These are phyloP conservation scores for Plasmodium inui DNA, from an alignment of 169 alveolate species.

Conservation along the genomic window DNA sequence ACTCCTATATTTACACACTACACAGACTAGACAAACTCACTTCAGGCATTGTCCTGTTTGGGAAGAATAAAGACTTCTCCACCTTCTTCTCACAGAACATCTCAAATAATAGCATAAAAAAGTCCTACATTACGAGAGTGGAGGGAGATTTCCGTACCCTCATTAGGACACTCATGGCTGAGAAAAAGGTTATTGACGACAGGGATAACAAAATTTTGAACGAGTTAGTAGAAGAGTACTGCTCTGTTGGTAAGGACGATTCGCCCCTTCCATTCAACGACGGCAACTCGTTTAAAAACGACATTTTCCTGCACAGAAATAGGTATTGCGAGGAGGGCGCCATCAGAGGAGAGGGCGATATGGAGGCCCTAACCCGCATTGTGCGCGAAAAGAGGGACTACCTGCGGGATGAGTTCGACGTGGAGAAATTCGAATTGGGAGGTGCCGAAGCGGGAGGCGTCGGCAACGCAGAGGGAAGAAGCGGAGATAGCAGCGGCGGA, in stretches of 20 bases:
- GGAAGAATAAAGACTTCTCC: slow-evolving; percentile 80
- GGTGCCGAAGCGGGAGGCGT: background rate
- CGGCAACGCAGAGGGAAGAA: background rate
- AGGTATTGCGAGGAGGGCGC: background rate
- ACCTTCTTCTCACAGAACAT: slow-evolving; percentile 77
- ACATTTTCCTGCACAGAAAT: slow-evolving; percentile 31
- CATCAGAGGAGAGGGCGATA: background rate
- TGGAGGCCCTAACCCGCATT: background rate
- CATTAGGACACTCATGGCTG: slow-evolving; percentile 6
- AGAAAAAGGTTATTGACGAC: background rate
- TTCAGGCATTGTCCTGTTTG: slow-evolving; percentile 84
- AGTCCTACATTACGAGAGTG: slow-evolving; percentile 83
- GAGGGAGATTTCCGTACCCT: slow-evolving; percentile 81
- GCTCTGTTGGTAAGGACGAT: background rate
- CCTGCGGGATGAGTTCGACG: slow-evolving; percentile 16
- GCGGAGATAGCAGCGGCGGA: background rate
- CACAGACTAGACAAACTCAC: slow-evolving; percentile 84
- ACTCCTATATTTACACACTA: slow-evolving; percentile 76
- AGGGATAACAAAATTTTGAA: background rate
- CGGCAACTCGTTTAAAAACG: slow-evolving; percentile 37
- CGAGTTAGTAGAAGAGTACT: slow-evolving; percentile 1
- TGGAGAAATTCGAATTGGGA: slow-evolving; percentile 11
- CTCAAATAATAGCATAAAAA: slow-evolving; percentile 72
- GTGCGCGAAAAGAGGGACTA: slow-evolving; percentile 20
- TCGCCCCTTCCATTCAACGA: background rate